Conservation (phyloP, 2,329 filamentous ascomycete genomes). For the Cyphellophora attinorum region DNA sequence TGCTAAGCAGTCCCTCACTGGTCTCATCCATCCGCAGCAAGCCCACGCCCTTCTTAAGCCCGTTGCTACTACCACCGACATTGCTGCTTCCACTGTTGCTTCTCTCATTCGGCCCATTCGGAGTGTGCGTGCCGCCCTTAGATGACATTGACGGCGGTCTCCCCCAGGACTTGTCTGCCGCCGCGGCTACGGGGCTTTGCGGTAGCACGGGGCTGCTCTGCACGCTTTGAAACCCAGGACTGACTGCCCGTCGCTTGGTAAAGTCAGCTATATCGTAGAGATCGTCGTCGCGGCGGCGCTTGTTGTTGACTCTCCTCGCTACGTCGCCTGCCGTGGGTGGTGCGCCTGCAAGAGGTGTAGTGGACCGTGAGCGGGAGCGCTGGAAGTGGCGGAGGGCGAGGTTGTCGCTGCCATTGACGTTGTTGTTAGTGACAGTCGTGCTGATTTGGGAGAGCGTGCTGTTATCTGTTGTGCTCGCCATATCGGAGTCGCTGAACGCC, state of each 20-base stretch:
- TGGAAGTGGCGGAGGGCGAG: slow-evolving; percentile 18
- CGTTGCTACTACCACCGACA: too few relatives aligned
- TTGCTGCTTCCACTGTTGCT: slow-evolving; percentile 29
- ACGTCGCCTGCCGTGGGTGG: slow-evolving; percentile 59
- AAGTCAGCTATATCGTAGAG: slow-evolving; percentile 79
- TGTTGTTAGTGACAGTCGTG: too few relatives aligned
- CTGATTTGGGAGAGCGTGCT: slow-evolving; percentile 20
- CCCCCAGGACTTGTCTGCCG: slow-evolving; percentile 61
- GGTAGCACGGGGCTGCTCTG: slow-evolving; percentile 78
- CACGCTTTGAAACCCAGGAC: slow-evolving; percentile 79
- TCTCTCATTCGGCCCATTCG: slow-evolving; percentile 45
- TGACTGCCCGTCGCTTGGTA: slow-evolving; percentile 76
- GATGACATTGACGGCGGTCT: slow-evolving; percentile 50
- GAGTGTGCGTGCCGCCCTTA: too few relatives aligned
- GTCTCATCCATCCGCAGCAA: slow-evolving; percentile 92
- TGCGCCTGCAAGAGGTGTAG: slow-evolving; percentile 28
- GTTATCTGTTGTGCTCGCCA: slow-evolving; percentile 26
- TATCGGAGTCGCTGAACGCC: slow-evolving; percentile 27
- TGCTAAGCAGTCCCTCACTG: slow-evolving; percentile 90
- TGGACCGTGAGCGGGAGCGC: slow-evolving; percentile 27
- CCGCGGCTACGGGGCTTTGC: slow-evolving; percentile 64
- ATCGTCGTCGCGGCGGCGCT: slow-evolving; percentile 82
- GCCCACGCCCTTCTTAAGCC: slow-evolving; percentile 53
- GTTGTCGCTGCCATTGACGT: slow-evolving; percentile 8
- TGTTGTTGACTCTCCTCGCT: slow-evolving; percentile 66